Evolutionary conservation across 2,329 filamentous ascomycete genomes (phyloP).

Genomic region (Hymenotorrendiella dingleyae): DNA sequence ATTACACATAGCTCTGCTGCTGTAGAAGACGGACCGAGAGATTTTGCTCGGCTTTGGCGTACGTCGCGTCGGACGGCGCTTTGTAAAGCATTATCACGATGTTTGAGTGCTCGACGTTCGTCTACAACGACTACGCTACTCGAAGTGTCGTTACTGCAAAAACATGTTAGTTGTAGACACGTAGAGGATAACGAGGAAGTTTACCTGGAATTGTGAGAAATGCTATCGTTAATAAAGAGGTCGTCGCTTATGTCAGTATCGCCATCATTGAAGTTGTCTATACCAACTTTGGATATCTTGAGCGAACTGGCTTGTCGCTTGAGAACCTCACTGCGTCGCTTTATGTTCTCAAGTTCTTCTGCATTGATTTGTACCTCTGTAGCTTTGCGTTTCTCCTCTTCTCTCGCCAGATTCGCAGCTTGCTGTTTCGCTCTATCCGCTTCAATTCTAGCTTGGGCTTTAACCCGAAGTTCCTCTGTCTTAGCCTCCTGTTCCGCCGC

Average conservation of each 20-base stretch:
- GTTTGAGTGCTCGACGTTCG: too few species aligned
- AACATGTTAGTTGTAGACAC: background rate
- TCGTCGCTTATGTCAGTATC: background rate
- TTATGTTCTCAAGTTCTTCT: slow-evolving; percentile 8
- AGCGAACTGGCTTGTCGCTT: slow-evolving; percentile 15
- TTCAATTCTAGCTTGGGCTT: background rate
- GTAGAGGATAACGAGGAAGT: background rate
- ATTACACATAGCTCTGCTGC: background rate
- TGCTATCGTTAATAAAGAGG: background rate
- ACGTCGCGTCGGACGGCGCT: too few species aligned
- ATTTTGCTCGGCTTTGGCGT: background rate
- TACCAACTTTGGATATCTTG: slow-evolving; percentile 8
- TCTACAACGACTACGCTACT: background rate
- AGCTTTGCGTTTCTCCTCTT: slow-evolving; percentile 2
- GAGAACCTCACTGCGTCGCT: slow-evolving; percentile 13
- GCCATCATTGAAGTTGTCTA: background rate
- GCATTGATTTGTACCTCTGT: slow-evolving; percentile 7
- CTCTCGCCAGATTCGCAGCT: slow-evolving; percentile 2
- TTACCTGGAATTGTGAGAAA: background rate
- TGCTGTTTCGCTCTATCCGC: background rate
- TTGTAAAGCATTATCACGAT: too few species aligned
- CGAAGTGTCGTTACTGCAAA: background rate
- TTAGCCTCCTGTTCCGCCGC: background rate
- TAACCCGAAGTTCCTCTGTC: background rate
- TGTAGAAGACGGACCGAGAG: background rate